A percentile compares a stretch with the other conserved stretches of the same genome.
phyloP scores from a whole-genome alignment of 306 rosid species.

The Casuarina cunninghamiana region DNA sequence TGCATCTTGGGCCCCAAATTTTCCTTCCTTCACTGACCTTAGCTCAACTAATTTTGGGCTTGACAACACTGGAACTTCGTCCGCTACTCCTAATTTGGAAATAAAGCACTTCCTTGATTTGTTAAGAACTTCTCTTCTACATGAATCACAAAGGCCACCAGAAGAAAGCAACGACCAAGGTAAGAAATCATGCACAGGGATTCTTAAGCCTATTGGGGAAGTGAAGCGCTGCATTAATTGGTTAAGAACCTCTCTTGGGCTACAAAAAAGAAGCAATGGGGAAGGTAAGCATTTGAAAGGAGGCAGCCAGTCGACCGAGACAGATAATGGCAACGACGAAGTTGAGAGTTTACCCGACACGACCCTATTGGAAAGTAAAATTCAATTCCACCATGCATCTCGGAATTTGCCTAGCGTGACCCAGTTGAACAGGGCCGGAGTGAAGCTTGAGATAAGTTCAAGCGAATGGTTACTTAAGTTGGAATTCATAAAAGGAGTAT shows the following conservation, averaged over 20 bases:
- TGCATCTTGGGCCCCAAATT: background rate
- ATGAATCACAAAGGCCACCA: too few relatives aligned
- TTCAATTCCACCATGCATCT: background rate
- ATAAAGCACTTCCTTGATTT: background rate
- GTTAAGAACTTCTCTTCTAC: background rate
- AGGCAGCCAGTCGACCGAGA: too few relatives aligned
- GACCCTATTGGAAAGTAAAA: too few relatives aligned
- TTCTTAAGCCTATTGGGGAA: too few relatives aligned
- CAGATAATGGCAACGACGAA: too few relatives aligned
- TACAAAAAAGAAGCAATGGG: too few relatives aligned
- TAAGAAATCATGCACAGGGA: rapidly evolving
- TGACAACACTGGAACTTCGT: rapidly evolving
- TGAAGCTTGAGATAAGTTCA: background rate
- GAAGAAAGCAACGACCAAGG: rapidly evolving
- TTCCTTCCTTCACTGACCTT: background rate
- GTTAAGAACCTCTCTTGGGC: too few relatives aligned
- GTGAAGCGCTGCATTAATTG: too few relatives aligned
- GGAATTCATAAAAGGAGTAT: background rate
- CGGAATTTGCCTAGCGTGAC: background rate
- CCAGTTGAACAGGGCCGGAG: background rate
- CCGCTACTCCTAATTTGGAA: background rate
- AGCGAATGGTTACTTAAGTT: background rate
- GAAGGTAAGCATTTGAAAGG: too few relatives aligned
- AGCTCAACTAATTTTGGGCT: rapidly evolving
- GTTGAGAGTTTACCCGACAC: too few relatives aligned